phyloP scores from a whole-genome alignment of 1,284 basidiomycete genomes.

The Mrakiaceae sp. region DNA sequence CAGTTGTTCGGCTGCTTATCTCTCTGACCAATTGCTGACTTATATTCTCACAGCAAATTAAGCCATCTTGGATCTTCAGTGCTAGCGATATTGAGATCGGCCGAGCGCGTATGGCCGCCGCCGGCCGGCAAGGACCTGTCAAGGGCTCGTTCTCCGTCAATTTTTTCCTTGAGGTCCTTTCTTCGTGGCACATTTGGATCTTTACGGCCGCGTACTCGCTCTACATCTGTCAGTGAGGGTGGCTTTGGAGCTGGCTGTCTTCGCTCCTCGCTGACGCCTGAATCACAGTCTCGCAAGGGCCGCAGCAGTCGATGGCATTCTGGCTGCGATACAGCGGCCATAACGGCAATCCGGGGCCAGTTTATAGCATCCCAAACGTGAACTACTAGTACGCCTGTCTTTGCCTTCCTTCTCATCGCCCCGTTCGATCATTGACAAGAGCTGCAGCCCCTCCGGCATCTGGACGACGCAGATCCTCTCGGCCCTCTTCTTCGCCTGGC shows the following conservation, averaged over 20 bases:
- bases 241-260: neutral
- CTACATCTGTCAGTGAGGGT: slow-evolving; percentile 2
- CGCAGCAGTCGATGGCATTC: slow-evolving; percentile 2
- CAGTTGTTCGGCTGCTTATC: neutral
- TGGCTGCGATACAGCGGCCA: slow-evolving; percentile 9
- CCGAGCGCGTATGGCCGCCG: neutral
- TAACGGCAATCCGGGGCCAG: slow-evolving; percentile 1
- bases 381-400: neutral
- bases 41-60: slow-evolving; percentile 3
- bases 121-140: neutral
- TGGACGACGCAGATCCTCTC: slow-evolving; percentile 21
- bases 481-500: slow-evolving; percentile 18
- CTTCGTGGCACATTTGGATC: slow-evolving; percentile 4
- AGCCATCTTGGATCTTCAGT: neutral
- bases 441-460: slow-evolving; percentile 19
- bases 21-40: neutral
- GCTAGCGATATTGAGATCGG: slow-evolving; percentile 6
- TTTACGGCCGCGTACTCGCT: slow-evolving; percentile 2
- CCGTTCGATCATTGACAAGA: neutral
- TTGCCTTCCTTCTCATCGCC: neutral
- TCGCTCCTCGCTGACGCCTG: too few species aligned
- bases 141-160: neutral
- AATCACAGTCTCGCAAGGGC: neutral
- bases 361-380: neutral
- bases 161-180: neutral